Conservation (phyloP, 768 basidiomycete species). For the Leccinum sublutescens region DNA sequence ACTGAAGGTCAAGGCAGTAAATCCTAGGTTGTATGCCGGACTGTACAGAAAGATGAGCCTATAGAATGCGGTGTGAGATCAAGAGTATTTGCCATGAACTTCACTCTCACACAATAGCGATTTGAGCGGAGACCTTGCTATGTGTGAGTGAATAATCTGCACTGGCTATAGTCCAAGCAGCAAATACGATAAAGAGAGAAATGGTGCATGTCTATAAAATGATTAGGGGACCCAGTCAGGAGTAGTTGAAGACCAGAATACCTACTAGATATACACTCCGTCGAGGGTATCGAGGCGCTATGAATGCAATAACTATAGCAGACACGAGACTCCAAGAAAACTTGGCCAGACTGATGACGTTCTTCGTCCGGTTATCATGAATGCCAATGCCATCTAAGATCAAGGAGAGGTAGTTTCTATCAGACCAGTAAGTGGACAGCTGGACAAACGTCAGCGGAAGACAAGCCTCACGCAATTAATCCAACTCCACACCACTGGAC, state of each 20-base stretch:
- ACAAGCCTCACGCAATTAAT: slow-evolving; percentile 8
- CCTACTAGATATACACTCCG: background rate
- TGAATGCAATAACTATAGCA: background rate
- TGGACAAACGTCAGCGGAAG: background rate
- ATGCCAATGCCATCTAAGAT: slow-evolving; percentile 16
- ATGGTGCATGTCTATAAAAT: slow-evolving; percentile 4
- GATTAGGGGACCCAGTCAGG: background rate
- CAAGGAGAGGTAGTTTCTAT: slow-evolving; percentile 12
- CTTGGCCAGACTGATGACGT: slow-evolving; percentile 11
- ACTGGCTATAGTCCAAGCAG: slow-evolving; percentile 17
- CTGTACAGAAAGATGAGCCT: slow-evolving; percentile 9
- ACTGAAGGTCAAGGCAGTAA: slow-evolving; percentile 6
- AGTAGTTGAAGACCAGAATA: background rate
- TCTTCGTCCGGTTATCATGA: slow-evolving; percentile 16
- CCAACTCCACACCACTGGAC: slow-evolving; percentile 12
- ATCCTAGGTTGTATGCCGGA: background rate
- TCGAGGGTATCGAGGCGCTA: slow-evolving; percentile 9
- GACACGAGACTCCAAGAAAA: slow-evolving; percentile 8
- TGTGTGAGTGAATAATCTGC: slow-evolving; percentile 12
- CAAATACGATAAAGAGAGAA: slow-evolving; percentile 15
- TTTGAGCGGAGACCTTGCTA: slow-evolving; percentile 1
- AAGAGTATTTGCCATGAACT: background rate
- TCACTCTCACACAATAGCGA: slow-evolving; percentile 10
- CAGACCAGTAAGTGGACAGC: background rate
- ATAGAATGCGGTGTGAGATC: background rate